A percentile compares a stretch with the other conserved stretches of the same genome.
phyloP scores from a whole-genome alignment of 2,329 filamentous ascomycete species.

The Aspergillus melleus region DNA sequence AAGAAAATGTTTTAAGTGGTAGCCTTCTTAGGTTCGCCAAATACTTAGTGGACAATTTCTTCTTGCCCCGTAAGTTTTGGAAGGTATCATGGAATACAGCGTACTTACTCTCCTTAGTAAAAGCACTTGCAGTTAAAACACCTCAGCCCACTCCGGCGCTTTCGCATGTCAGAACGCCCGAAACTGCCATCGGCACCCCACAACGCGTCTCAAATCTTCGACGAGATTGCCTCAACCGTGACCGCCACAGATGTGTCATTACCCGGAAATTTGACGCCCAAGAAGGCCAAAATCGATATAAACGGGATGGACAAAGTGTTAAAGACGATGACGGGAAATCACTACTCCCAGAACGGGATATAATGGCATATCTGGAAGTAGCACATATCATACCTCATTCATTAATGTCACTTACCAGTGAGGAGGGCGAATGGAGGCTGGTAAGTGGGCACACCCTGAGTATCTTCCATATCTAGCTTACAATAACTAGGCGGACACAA shows the following conservation, averaged over 20 bases:
- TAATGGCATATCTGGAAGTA: constrained; percentile 6
- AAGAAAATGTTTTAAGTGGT: background rate
- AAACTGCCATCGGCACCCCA: constrained; percentile 6
- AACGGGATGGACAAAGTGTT: constrained; percentile 8
- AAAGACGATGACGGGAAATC: constrained; percentile 19
- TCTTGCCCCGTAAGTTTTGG: constrained; percentile 4
- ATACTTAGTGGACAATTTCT: constrained; percentile 7
- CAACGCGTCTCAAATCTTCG: constrained; percentile 8
- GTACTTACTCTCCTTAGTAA: constrained; percentile 9
- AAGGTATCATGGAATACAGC: background rate
- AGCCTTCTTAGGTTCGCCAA: background rate
- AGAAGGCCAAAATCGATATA: constrained; percentile 12
- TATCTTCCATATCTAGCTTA: background rate
- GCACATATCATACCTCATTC: constrained; percentile 9
- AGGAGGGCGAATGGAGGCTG: constrained; percentile 12
- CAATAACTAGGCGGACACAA: constrained; percentile 23
- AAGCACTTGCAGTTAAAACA: constrained; percentile 14
- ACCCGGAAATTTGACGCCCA: constrained; percentile 10
- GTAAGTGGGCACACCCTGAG: constrained; percentile 7
- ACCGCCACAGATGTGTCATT: constrained; percentile 14
- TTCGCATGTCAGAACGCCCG: constrained; percentile 5
- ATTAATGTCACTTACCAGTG: constrained; percentile 1
- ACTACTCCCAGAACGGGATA: background rate
- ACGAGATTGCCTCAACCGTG: constrained; percentile 11
- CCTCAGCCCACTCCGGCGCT: constrained; percentile 13